Percentiles rank a stretch among this genome's conserved stretches.
These are phyloP conservation scores for Brassica cretica DNA, from an alignment of 345 rosid genomes.

Conservation along the genomic window DNA sequence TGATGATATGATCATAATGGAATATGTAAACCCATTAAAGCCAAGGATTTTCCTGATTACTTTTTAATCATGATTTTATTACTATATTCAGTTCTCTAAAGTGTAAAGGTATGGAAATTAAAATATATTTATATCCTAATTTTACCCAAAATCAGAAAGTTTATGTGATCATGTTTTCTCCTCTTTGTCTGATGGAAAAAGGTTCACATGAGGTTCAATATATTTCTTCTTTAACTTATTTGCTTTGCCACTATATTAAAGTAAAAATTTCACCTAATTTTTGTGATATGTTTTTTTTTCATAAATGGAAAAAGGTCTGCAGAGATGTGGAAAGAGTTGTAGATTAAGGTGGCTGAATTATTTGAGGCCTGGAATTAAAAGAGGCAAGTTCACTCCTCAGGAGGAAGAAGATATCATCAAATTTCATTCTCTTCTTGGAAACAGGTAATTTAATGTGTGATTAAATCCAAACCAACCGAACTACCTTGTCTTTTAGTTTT, in stretches of 20 bases:
- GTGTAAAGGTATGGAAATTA: background rate
- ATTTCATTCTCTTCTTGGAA: conserved; percentile 30
- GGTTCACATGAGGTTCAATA: background rate
- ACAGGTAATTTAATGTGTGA: background rate
- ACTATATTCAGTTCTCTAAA: background rate
- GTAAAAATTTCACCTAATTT: background rate
- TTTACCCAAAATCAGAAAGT: conserved; percentile 1
- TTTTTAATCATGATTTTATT: conserved; percentile 43
- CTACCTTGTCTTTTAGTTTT: background rate
- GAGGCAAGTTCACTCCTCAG: conserved; percentile 31
- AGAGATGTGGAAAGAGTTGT: conserved; percentile 43
- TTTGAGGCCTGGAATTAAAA: conserved; percentile 39
- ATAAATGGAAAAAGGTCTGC: conserved; percentile 18
- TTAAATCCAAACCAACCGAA: background rate
- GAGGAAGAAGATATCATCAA: conserved; percentile 37
- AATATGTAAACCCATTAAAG: too few species aligned
- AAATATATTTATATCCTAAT: background rate
- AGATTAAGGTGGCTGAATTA: conserved; percentile 41
- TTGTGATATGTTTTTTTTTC: background rate
- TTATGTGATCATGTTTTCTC: background rate
- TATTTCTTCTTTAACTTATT: background rate
- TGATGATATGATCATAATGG: too few species aligned
- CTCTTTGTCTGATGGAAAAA: background rate
- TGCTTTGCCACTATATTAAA: conserved; percentile 13
- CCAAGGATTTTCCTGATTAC: too few species aligned